Conservation (phyloP, 2,329 filamentous ascomycete species). For the Phaeosphaeriaceae sp. region DNA sequence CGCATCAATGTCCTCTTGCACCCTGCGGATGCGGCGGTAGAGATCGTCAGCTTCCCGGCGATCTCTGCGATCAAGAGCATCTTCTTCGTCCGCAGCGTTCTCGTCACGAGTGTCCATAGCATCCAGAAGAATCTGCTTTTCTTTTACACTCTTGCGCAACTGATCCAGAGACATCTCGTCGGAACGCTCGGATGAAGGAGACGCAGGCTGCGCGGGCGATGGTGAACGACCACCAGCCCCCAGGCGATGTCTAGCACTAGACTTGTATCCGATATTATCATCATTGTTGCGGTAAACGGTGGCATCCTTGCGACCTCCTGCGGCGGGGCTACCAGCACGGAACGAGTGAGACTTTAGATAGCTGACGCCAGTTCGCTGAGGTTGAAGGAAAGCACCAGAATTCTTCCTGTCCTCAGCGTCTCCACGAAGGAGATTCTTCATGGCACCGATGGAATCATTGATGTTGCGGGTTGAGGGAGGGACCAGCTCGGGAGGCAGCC, state of each 20-base stretch:
- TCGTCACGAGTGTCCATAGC: constrained; percentile 97
- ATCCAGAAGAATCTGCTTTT: constrained; percentile 93
- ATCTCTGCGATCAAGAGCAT: constrained; percentile 87
- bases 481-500: constrained; percentile 87
- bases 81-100: constrained; percentile 86
- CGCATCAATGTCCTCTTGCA: constrained; percentile 93
- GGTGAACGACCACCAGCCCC: constrained; percentile 74
- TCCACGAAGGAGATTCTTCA: constrained; percentile 87
- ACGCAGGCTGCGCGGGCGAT: constrained; percentile 68
- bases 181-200: constrained; percentile 64
- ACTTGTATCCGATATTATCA: constrained; percentile 86
- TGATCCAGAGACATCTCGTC: constrained; percentile 89
- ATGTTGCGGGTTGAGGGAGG: constrained; percentile 94
- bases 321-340: constrained; percentile 66
- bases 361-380: constrained; percentile 97
- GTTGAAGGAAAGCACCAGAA: constrained; percentile 86
- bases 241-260: constrained; percentile 86
- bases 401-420: constrained; percentile 91
- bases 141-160: constrained; percentile 87
- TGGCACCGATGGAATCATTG: constrained; percentile 87
- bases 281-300: constrained; percentile 98
- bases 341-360: constrained; percentile 97
- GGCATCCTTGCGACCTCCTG: constrained; percentile 81
- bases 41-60: constrained; percentile 91
- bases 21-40: constrained; percentile 86